Evolutionary conservation across 2,329 filamentous ascomycete species (phyloP), one percentile per base, ranked within the genome.

Genomic region (Pochonia chlamydosporia): DNA sequence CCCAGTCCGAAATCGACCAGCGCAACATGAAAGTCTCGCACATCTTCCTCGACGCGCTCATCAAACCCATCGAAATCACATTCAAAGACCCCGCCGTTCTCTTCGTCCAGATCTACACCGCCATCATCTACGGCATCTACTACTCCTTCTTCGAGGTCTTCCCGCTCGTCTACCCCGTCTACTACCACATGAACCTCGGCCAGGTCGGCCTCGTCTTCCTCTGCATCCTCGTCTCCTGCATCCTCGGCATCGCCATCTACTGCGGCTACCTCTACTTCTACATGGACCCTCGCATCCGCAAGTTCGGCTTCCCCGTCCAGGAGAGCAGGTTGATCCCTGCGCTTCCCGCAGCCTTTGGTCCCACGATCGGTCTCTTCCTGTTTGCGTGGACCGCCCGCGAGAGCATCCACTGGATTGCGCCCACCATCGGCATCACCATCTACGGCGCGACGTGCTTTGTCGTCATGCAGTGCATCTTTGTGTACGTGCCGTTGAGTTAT

Each of bases 131-230:
- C 62, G 77, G 71, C 45, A 81, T 79, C 58, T 81, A 80, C 67
- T 80, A 80, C 56, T 74, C 70, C 36, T 85, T 69, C 62, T 85
- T 85, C 58, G 81, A 85, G 56, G 76, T 76, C n/a, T 85, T 85
- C 61, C 81, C 81, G 4, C 66, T 83, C 13, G 79, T 85, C 47
- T 86, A 82, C 59, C 71, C 73, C 3, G 70, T 70, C 33, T 67
- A 74, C 56, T 85, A 86, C 63, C 62, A 66, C 58, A 83, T 86
- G 73, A 75, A 70, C 49, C 63, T 77, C 3, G 79, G 80, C 26
- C 60, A 80, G 52, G 65, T 78, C 51, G 79, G 81, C 25, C 71
- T 84, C 9, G 73, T 81, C 39, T 85, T 85, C 67, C 66, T 81
- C 42, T 78, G 74, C 53, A 72, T 84, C 56, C 65, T 81, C 23